Evolutionary conservation across 163 green algal genomes (phyloP), one percentile per base, ranked within the genome.

Genomic region (Prototheca wickerhamii): DNA sequence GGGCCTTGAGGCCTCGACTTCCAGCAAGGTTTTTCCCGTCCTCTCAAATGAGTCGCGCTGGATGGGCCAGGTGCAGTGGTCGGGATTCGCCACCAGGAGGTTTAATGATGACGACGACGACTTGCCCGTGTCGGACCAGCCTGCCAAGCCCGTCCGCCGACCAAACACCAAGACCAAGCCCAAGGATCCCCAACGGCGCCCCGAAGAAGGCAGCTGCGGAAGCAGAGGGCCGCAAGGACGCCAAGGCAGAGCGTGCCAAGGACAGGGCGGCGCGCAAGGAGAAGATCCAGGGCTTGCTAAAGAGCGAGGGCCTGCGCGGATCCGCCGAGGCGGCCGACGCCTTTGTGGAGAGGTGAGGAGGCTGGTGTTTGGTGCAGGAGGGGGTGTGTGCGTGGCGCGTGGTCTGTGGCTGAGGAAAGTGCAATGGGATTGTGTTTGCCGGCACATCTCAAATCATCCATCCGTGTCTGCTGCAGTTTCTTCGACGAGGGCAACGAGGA

Each of bases 321-420:
- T 17, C 10, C 58, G 31, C 40, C 20, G 52, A 55, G 20, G 55
- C 40, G 4, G 64, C 64, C n/a, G 34, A 25, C 8, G 15, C 25
- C 26, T 71, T 71, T 65, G 64, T 71, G 3, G 28, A 32, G 2
- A 63, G 54, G 63, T 69, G 54, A 3, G 61, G n/a, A n/a, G n/a
- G n/a, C n/a, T n/a, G n/a, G n/a, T n/a, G n/a, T n/a, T n/a, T n/a
- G n/a, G n/a, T n/a, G n/a, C n/a, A n/a, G n/a, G n/a, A n/a, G n/a
- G n/a, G n/a, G n/a, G n/a, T n/a, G n/a, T n/a, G n/a, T n/a, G n/a
- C n/a, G n/a, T n/a, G n/a, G n/a, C n/a, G n/a, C n/a, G n/a, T n/a
- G n/a, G n/a, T n/a, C n/a, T n/a, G n/a, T n/a, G n/a, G n/a, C n/a
- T n/a, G n/a, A n/a, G n/a, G n/a, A n/a, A n/a, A n/a, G n/a, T n/a